Evolutionary conservation across 2,329 filamentous ascomycete genomes (phyloP).

Genomic region (Verticillium nubilum): DNA sequence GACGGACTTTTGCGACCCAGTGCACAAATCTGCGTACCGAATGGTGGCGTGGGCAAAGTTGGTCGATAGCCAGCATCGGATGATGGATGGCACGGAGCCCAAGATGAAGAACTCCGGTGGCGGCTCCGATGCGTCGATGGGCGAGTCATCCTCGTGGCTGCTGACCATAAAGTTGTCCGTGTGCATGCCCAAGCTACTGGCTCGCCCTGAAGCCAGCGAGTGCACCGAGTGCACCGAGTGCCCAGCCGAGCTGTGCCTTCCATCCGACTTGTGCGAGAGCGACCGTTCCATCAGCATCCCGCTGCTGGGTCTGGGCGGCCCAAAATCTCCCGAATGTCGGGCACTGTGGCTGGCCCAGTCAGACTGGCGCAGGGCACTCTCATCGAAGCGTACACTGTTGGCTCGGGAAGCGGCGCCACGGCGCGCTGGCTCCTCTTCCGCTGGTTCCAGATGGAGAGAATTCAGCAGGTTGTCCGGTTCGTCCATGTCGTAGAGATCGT

Average conservation of each 20-base stretch:
- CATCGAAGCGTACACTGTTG: slow-evolving; percentile 96
- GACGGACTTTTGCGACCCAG: slow-evolving; percentile 83
- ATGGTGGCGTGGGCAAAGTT: slow-evolving; percentile 86
- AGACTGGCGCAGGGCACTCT: slow-evolving; percentile 84
- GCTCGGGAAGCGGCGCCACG: slow-evolving; percentile 85
- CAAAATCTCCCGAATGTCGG: slow-evolving; percentile 76
- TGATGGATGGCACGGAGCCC: slow-evolving; percentile 86
- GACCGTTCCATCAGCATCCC: slow-evolving; percentile 87
- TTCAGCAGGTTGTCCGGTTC: slow-evolving; percentile 77
- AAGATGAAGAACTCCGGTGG: slow-evolving; percentile 81
- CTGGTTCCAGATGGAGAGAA: slow-evolving; percentile 72
- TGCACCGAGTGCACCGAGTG: slow-evolving; percentile 56
- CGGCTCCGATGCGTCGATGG: slow-evolving; percentile 66
- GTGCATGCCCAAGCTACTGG: slow-evolving; percentile 84
- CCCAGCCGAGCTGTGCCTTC: slow-evolving; percentile 87
- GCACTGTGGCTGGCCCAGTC: slow-evolving; percentile 75
- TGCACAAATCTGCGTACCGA: slow-evolving; percentile 87
- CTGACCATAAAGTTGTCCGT: slow-evolving; percentile 57
- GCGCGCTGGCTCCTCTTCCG: slow-evolving; percentile 79
- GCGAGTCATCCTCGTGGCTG: slow-evolving; percentile 61
- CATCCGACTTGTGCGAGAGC: slow-evolving; percentile 92
- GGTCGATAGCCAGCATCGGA: slow-evolving; percentile 90
- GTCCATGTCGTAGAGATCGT: slow-evolving; percentile 83
- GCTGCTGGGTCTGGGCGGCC: slow-evolving; percentile 68
- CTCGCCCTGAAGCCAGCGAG: slow-evolving; percentile 72